Evolutionary conservation across 768 basidiomycete genomes (phyloP), one percentile per base, ranked within the genome.

Genomic region (Mycena pura): DNA sequence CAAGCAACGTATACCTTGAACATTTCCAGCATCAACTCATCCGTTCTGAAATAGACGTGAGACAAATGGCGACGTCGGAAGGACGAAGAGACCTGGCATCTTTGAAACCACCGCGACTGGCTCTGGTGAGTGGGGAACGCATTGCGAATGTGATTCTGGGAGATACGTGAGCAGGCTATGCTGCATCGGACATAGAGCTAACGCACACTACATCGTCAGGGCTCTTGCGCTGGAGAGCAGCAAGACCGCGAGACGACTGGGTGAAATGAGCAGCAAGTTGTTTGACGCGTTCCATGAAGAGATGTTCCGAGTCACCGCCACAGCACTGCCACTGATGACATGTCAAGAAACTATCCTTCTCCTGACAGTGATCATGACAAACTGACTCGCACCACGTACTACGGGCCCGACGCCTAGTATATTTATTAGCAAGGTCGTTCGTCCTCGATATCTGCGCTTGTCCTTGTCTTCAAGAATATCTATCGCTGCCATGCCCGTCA

Each of bases 21-120:
- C 78, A 92, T 91, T 73, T 93, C 89, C 14, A 89, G 78, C 77
- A 95, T 81, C 50, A 93, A 79, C 66, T 94, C 93, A 61, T 95
- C 93, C 21, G 84, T 88, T 66, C 90, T 91, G 43, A 34, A 55
- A 54, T 19, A 71, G n/a, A 69, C 28, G 72, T 40, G 11, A 85
- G 75, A 6, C n/a, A 9, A 32, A 41, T 34, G 11, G 28, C 13
- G 27, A 29, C 17, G 25, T 34, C 6, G 3, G 2, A 36, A 46
- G 14, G 5, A 39, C 15, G 4, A 15, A 13, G 24, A n/a, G 22
- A 57, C 61, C 61, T 57, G 3, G 62, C 62, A 25, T 63, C 62
- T n/a, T 63, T 63, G 38, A 84, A 79, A 4, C 85, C 90, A 27
- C 92, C 92, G 67, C 89, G 92, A 72, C 82, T 89, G 5, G 92